phyloP scores from a whole-genome alignment of 2,329 filamentous ascomycete genomes.

The Claviceps sp. region DNA sequence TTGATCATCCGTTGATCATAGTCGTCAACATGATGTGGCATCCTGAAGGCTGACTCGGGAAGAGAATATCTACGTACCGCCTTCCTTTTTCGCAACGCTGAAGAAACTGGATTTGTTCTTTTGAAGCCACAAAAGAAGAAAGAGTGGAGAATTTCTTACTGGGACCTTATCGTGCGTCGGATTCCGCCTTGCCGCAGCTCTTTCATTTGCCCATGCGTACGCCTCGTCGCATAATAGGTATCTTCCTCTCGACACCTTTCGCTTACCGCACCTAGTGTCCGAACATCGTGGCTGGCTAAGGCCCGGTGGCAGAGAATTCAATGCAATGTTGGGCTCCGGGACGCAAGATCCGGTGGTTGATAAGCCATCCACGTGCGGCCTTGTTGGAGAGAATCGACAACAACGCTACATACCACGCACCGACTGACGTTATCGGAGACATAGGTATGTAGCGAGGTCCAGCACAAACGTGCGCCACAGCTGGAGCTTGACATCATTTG shows the following conservation, averaged over 20 bases:
- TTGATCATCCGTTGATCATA: not conserved
- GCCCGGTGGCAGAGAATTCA: not conserved
- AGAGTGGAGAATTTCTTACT: not conserved
- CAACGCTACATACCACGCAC: not conserved
- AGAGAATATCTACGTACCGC: not conserved
- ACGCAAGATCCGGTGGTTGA: too few species aligned
- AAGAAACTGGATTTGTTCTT: not conserved
- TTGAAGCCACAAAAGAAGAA: not conserved
- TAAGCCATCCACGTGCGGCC: too few species aligned
- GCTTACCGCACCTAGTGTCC: not conserved
- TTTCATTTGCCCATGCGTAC: too few species aligned
- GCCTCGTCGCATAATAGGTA: too few species aligned
- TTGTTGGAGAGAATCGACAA: not conserved
- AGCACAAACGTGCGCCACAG: not conserved
- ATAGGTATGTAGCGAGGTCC: not conserved
- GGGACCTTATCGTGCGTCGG: not conserved
- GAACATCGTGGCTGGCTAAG: not conserved
- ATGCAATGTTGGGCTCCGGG: too few species aligned
- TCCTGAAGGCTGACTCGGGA: not conserved
- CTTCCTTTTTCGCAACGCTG: not conserved
- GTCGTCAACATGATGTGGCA: not conserved
- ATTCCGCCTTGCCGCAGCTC: not conserved
- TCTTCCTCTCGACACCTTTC: not conserved
- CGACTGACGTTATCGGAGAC: not conserved
- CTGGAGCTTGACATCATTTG: not conserved